Evolutionary conservation across 805 yeast genomes (phyloP), one percentile per base, ranked within the genome.

Genomic region (Barnettozyma wickerhamii): DNA sequence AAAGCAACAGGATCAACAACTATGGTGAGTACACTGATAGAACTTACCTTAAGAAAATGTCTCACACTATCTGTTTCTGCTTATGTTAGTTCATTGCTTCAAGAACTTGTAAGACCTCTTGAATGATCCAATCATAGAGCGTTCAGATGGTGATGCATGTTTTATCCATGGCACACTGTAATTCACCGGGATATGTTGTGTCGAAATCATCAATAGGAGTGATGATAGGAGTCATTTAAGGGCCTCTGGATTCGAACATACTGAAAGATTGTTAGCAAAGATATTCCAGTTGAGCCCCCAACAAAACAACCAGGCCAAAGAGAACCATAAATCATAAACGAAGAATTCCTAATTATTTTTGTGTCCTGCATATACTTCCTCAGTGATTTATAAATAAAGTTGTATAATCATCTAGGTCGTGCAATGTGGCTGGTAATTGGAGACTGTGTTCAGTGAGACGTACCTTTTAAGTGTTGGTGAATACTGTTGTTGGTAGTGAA

Each of bases 71-170:
- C n/a, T n/a, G n/a, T n/a, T n/a, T n/a, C n/a, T n/a, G 35, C 19
- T 24, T 34, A 34, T 10, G 7, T 29, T 33, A 20, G 13, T 23
- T 19, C 19, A 10, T 12, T 3, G n/a, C n/a, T n/a, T n/a, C n/a
- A n/a, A 30, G 15, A 10, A 15, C 15, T 13, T 30, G 15, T 30
- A 6, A 7, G 6, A 10, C 21, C 7, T 34, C n/a, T 19, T n/a
- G 10, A 14, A 6, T 35, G 27, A 20, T n/a, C 7, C 21, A 6
- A 21, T 7, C n/a, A 19, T 1, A 26, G 41, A 38, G 41, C 42
- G 53, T 59, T 86, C 95, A 87, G 95, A 84, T 87, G 96, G 96
- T 87, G 95, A 87, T 87, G 96, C 96, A 87, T 87, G 96, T 78
- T 66, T 69, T 68, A 76, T 81, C 85, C 84, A 67, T 66, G 84